Evolutionary conservation across 2,329 filamentous ascomycete genomes (phyloP).

Genomic region (Pseudogymnoascus sp.): DNA sequence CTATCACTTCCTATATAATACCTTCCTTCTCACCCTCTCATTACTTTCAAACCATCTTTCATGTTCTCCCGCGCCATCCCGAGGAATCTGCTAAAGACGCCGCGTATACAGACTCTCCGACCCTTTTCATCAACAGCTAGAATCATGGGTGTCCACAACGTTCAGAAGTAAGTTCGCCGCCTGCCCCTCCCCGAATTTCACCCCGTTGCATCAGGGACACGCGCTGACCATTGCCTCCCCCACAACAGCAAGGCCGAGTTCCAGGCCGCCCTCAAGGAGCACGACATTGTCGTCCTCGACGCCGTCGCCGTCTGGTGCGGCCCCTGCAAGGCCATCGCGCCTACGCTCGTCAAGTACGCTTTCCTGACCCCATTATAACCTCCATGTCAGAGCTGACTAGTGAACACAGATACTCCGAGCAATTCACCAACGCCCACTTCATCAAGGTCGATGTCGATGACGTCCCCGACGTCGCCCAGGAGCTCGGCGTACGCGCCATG

Average conservation of each 20-base stretch:
- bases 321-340: constrained; percentile 87
- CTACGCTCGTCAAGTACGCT: constrained; percentile 58
- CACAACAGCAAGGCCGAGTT: constrained; percentile 51
- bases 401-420: constrained; percentile 49
- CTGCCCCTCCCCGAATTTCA: not conserved
- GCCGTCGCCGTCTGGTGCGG: constrained; percentile 89
- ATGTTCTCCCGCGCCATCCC: constrained; percentile 4
- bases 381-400: constrained; percentile 15
- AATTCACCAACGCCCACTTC: constrained; percentile 60
- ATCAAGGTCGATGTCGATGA: constrained; percentile 90
- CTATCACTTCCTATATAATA: not conserved
- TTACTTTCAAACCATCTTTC: not conserved
- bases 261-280: constrained; percentile 44
- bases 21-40: not conserved
- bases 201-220: not conserved
- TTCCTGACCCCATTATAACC: not conserved
- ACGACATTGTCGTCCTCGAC: constrained; percentile 70
- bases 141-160: constrained; percentile 41
- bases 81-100: constrained; percentile 6
- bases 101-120: constrained; percentile 13
- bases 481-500: constrained; percentile 83
- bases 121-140: constrained; percentile 33
- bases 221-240: constrained; percentile 19
- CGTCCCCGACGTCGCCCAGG: constrained; percentile 64
- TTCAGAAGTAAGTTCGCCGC: constrained; percentile 31